Evolutionary conservation across 1,284 basidiomycete species (phyloP), one percentile per base, ranked within the genome.

Genomic region (Vanrija pseudolonga): DNA sequence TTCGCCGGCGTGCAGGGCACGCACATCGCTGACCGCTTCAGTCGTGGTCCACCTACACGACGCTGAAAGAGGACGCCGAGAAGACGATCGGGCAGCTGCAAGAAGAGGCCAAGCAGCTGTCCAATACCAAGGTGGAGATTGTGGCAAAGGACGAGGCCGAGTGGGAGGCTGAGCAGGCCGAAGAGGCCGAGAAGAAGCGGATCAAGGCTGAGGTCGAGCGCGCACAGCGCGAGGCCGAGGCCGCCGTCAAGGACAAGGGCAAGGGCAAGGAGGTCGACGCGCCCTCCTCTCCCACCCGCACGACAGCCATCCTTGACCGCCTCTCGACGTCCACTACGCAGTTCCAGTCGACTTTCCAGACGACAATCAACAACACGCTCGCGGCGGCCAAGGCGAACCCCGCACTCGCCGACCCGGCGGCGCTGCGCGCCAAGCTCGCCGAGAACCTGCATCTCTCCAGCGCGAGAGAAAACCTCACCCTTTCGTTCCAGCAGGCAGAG

Each of bases 31-130:
- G 41, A 47, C 32, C 49, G 42, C 32, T 24, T 11, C 50, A 93
- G 90, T 88, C 88, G 65, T 87, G 88, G 71, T 81, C 76, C 32
- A 88, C 84, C 2, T 69, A 93, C 20, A 80, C 87, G 59, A 80
- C 79, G 43, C 87, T 90, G 7, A 84, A 85, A 53, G 88, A 88
- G 64, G 90, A 93, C 72, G 66, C 92, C 37, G 80, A 83, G 32
- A 82, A 85, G 45, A 89, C 87, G 26, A 87, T 91, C 49, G 77
- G 81, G 4, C 89, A 92, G 68, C 89, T 89, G 32, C 89, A 93
- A 78, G 85, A 84, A 57, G 89, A 90, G 72, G 70, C 91, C 47
- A 83, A 79, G 49, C 71, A 67, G 28, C 72, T 71, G 14, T 71
- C 60, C 51, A 73, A 60, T 17, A 67, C 63, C 53, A 75, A 72